A percentile compares a stretch with the other conserved stretches of the same genome.
These are phyloP conservation scores for Xylaria sp. DNA, from an alignment of 2,329 filamentous ascomycete genomes.

Conservation along the genomic window DNA sequence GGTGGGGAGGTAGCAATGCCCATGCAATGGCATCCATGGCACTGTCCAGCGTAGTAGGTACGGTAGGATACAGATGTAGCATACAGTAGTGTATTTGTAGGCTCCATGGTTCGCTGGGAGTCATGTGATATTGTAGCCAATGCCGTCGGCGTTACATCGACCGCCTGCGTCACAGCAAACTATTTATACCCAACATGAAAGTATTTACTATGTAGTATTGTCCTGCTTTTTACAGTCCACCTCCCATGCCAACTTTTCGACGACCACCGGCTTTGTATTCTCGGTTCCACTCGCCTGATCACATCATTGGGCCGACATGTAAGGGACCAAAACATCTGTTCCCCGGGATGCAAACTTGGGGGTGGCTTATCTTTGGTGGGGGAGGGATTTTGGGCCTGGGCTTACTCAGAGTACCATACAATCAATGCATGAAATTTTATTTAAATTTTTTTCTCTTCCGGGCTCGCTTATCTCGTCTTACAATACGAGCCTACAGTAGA, in stretches of 20 bases:
- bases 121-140: slow-evolving; percentile 31
- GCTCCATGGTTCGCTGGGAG: slow-evolving; percentile 6
- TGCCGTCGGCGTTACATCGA: slow-evolving; percentile 24
- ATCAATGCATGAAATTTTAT: background rate
- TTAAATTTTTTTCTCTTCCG: background rate
- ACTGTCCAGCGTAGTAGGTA: background rate
- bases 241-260: background rate
- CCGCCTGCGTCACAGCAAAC: slow-evolving; percentile 14
- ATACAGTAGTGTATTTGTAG: background rate
- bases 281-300: slow-evolving; percentile 2
- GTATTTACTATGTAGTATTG: background rate
- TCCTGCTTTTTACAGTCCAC: background rate
- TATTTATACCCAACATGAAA: slow-evolving; percentile 19
- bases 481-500: background rate
- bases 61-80: background rate
- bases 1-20: background rate
- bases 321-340: slow-evolving; percentile 21
- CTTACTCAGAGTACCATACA: background rate
- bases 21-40: background rate
- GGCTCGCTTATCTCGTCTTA: slow-evolving; percentile 11
- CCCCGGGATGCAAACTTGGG: slow-evolving; percentile 5
- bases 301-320: slow-evolving; percentile 15
- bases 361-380: background rate
- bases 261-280: slow-evolving; percentile 29
- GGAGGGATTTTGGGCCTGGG: background rate